A percentile compares a stretch with the other conserved stretches of the same genome.
Evolutionary conservation across 495 filamentous ascomycete genomes (phyloP).

Genomic region (Xylaria scruposa): DNA sequence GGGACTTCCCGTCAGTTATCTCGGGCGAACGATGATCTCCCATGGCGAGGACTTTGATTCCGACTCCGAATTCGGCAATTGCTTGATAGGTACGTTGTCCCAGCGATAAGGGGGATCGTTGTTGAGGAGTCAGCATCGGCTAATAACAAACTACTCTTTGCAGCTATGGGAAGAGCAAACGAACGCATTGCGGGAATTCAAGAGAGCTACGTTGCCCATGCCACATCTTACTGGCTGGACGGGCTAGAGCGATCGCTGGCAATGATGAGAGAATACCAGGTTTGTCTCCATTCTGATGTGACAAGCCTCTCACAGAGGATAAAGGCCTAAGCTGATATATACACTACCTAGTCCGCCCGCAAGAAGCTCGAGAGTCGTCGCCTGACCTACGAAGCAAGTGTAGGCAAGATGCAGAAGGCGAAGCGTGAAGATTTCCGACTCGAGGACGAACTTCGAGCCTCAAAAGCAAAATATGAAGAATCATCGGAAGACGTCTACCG

Average conservation of each 20-base stretch:
- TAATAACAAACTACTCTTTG: not conserved
- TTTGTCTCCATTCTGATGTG: conserved; percentile 25
- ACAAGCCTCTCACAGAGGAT: not conserved
- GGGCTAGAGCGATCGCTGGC: conserved; percentile 86
- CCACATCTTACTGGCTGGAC: conserved; percentile 89
- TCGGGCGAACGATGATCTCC: conserved; percentile 86
- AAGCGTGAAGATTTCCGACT: conserved; percentile 93
- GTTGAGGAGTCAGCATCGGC: not conserved
- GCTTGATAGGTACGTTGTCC: conserved; percentile 70
- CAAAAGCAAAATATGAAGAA: conserved; percentile 97
- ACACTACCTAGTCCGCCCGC: conserved; percentile 66
- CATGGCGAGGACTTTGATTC: conserved; percentile 95
- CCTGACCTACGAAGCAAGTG: conserved; percentile 88
- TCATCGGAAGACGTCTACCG: conserved; percentile 90
- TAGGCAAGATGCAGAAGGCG: conserved; percentile 89
- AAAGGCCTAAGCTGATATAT: conserved; percentile 28
- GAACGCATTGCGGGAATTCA: conserved; percentile 88
- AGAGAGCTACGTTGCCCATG: conserved; percentile 81
- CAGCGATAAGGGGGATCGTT: not conserved
- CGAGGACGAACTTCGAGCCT: conserved; percentile 89
- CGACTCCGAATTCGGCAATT: conserved; percentile 92
- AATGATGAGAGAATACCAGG: conserved; percentile 98
- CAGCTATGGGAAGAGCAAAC: conserved; percentile 82
- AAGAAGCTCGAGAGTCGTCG: conserved; percentile 95
- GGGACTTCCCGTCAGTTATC: conserved; percentile 75